Base-by-base conservation (phyloP, 768 basidiomycete species). In the Mycena rosella region DNA sequence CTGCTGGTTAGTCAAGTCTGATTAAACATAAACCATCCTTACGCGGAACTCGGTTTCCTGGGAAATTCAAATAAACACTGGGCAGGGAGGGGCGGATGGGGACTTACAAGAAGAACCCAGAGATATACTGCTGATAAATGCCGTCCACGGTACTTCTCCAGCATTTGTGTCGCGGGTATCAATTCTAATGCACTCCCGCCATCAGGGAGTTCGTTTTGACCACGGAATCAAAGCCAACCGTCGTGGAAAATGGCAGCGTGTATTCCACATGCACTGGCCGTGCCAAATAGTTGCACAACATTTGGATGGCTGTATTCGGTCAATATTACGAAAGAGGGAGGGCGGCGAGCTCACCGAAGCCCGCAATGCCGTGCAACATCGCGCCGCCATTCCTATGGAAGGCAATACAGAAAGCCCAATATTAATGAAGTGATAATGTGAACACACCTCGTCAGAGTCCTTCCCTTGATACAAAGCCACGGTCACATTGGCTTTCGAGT, bases 281-380 rank as follows among this genome's bases (percentile, higher is more conserved):
- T 26, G 32, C 53, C 53, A 54, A 54, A 54, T n/a, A 54, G 53
- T 26, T 54, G 53, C 24, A 54, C n/a, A 10, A 54, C 7, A 38
- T 54, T 54, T 2, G 53, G 53, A 38, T 54, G 53, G 36, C 22
- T 54, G 22, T 9, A 38, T 38, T 38, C 1, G 22, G 38, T 24
- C 22, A 38, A 22, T 36, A 20, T 24, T 22, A 26, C n/a, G 1
- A 54, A 38, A 38, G 32, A 24, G 36, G 18, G 22, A 14, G 18
- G 10, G 3, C 22, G 14, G 53, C 2, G 14, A 3, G 22, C 53
- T 38, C 36, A 54, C 53, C 53, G 53, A 54, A 54, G 53, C 22
- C 24, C 26, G 14, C 22, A 22, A 36, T 24, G 38, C 17, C 24
- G 11, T 17, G 34, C 24, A 5, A 54, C 9, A n/a, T 54, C 36